phyloP scores from a whole-genome alignment of 1,284 basidiomycete genomes.

The Cryptococcus sp. region DNA sequence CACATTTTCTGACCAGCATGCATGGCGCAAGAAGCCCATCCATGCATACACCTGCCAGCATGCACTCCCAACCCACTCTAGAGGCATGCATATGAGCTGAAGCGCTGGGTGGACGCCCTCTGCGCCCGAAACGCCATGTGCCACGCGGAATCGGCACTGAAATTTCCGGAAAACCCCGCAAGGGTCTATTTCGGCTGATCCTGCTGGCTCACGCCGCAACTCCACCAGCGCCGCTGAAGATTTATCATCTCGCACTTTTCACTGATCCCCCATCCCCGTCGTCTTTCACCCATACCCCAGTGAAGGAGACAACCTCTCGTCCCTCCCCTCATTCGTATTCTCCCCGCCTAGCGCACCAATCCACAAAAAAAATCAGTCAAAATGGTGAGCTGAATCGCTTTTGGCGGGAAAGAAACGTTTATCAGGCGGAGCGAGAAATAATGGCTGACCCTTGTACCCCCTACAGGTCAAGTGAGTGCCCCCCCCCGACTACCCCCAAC shows the following conservation, averaged over 20 bases:
- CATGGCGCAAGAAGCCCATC: too few species aligned
- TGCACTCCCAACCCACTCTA: too few species aligned
- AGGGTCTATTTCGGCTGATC: too few species aligned
- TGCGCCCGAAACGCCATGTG: too few species aligned
- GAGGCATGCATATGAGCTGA: too few species aligned
- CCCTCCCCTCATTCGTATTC: conserved; percentile 3
- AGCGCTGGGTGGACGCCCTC: too few species aligned
- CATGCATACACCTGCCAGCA: too few species aligned
- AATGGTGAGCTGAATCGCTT: conserved; percentile 38
- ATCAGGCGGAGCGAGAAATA: background rate
- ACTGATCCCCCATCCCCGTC: background rate
- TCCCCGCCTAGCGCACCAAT: conserved; percentile 19
- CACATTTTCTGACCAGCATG: too few species aligned
- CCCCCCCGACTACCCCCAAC: background rate
- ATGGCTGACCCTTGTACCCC: conserved; percentile 24
- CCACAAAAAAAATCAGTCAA: conserved; percentile 32
- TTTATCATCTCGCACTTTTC: background rate
- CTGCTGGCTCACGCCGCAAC: too few species aligned
- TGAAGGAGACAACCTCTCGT: conserved; percentile 9
- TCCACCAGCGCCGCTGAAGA: too few species aligned
- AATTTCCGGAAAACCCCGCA: too few species aligned
- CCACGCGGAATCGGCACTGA: too few species aligned
- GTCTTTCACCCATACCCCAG: background rate
- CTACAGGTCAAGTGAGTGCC: conserved; percentile 43
- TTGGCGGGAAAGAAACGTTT: background rate